Evolutionary conservation across 2,329 filamentous ascomycete genomes (phyloP), one percentile per base, ranked within the genome.

Genomic region (Blastomyces gilchristii): DNA sequence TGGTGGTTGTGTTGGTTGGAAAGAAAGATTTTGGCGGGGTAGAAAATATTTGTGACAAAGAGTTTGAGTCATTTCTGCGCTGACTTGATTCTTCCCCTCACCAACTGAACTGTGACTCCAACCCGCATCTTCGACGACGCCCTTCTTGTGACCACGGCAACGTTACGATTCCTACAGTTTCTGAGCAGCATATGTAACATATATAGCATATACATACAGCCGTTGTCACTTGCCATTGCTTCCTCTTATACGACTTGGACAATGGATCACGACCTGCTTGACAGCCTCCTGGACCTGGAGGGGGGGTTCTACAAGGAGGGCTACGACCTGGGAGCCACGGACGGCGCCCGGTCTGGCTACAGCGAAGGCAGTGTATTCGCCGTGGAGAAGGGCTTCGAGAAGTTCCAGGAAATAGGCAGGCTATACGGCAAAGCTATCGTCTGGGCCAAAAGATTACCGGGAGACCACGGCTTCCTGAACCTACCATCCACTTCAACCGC

Each of bases 331-430:
- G 94, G 94, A 53, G 75, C 85, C 58, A 78, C 81, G 50, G 93
- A 96, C 75, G 94, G 94, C 64, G 80, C 85, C 50, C 82, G 83
- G 64, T 87, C 90, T 41, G 94, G 94, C 49, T 86, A 87, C 63
- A 85, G 90, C 67, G 94, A 99, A 81, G 94, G 94, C 65, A 89
- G 91, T 60, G 85, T 91, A 25, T 91, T 97, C 72, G 94, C 93
- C 0, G 84, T 97, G 52, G 89, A 95, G 73, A 94, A 92, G 67
- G 93, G 92, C 0, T 97, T 94, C 69, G 90, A 96, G 70, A 97
- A 96, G 77, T 97, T 95, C 71, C 73, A 89, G 52, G 87, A 91
- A 66, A 84, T 91, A 74, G 93, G 93, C 2, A 82, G 83, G 64
- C 76, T 97, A 41, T 87, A 93, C 69, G 90, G 91, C 54, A 87